Evolutionary conservation across 805 yeast genomes (phyloP), one percentile per base, ranked within the genome.

Genomic region (Teunomyces lycoperdinae): DNA sequence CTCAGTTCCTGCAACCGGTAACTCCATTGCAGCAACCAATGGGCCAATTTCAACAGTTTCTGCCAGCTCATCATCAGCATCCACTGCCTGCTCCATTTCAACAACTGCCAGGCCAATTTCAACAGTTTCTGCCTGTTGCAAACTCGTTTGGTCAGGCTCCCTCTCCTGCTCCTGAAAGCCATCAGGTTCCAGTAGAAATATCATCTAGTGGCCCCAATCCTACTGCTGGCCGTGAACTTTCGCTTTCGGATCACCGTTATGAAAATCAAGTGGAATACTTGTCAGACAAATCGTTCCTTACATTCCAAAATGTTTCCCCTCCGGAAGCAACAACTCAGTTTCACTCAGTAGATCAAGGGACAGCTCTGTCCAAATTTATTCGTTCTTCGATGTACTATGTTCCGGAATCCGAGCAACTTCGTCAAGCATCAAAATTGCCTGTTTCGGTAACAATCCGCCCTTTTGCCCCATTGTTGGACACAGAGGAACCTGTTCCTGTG

Each of bases 391-490:
- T 90, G 87, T 88, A 89, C 66, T 82, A 84, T 55, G 79, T 90
- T 6, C 99, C 99, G 2, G 79, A 78, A 33, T 73, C 84, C 13
- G 92, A 88, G 50, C 79, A 77, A 44, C 68, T 90, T 47, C 78
- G 94, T 58, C 73, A 77, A 24, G 77, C 83, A 3, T 78, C 96
- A 0, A 81, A 80, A 50, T 68, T 94, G 44, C 98, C 99, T 1
- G 68, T 94, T 36, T 95, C 96, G 0, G 68, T 92, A 48, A 74
- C 89, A 3, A 68, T 90, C 17, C 80, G 89, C 45, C 99, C 99
- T 4, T 89, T 94, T 73, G 96, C 96, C 0, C 82, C 83, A 9
- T 54, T 66, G 9, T 66, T 71, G 29, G 62, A 67, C 5, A 63
- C 73, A 0, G 79, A 77, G 42, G 84, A 77, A 11, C 80, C 78